Conservation (phyloP, 2,329 filamentous ascomycete species). For the Chaetothyriales sp. region DNA sequence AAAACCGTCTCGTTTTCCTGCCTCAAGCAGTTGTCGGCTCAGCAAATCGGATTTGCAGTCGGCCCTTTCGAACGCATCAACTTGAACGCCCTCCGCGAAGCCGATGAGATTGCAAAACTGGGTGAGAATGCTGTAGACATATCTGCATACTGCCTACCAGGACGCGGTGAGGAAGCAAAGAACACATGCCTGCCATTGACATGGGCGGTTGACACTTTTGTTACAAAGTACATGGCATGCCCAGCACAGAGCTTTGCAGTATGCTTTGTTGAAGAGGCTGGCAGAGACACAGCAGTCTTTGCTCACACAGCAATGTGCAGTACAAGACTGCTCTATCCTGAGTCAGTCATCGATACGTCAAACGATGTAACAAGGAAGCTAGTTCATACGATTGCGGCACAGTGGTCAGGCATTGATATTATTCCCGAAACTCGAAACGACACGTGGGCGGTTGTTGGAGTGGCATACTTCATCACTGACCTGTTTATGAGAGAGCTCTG, state of each 20-base stretch:
- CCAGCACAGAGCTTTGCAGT: slow-evolving; percentile 86
- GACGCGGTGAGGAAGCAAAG: slow-evolving; percentile 63
- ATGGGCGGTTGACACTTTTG: slow-evolving; percentile 77
- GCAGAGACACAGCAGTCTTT: slow-evolving; percentile 57
- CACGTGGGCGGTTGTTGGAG: slow-evolving; percentile 76
- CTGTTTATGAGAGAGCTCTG: slow-evolving; percentile 79
- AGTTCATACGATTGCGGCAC: slow-evolving; percentile 69
- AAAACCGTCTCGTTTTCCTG: slow-evolving; percentile 80
- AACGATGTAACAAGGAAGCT: slow-evolving; percentile 66
- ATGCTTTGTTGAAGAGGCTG: slow-evolving; percentile 83
- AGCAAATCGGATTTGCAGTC: slow-evolving; percentile 84
- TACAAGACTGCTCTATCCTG: slow-evolving; percentile 67
- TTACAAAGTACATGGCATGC: slow-evolving; percentile 74
- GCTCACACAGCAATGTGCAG: slow-evolving; percentile 81
- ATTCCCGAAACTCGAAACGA: slow-evolving; percentile 68
- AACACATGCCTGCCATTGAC: slow-evolving; percentile 79
- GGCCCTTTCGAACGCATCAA: slow-evolving; percentile 92
- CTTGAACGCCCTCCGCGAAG: slow-evolving; percentile 72
- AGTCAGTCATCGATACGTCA: slow-evolving; percentile 71
- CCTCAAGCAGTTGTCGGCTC: slow-evolving; percentile 58
- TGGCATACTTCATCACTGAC: slow-evolving; percentile 90
- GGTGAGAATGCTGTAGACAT: slow-evolving; percentile 78
- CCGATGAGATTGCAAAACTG: slow-evolving; percentile 81
- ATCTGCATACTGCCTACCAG: slow-evolving; percentile 79
- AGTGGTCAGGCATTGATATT: slow-evolving; percentile 91